Base-by-base conservation (phyloP, 202 grass and related monocot species). In the Setaria italica region DNA sequence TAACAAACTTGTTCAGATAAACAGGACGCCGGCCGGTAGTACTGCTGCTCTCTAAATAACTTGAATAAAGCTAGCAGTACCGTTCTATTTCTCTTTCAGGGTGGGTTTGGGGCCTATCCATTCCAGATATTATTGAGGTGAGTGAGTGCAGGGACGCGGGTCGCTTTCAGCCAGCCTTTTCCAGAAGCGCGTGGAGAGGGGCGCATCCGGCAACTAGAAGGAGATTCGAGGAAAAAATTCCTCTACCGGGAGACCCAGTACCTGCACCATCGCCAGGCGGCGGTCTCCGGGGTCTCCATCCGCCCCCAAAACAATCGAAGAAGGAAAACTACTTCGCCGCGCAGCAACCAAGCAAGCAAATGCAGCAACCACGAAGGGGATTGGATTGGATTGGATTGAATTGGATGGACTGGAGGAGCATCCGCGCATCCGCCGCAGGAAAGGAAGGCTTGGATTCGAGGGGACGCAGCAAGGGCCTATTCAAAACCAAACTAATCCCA, bases 91-190 rank as follows among this genome's bases (percentile, higher is more conserved):
- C 16, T 41, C 2, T 59, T 57, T 71, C 5, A 6, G 20, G 50
- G 14, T n/a, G 74, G 19, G 10, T 60, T 62, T 5, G 54, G 55
- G 15, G 9, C 11, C 11, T 59, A 46, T 46, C 4, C 21, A 33
- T 60, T 60, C 34, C 67, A 14, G 67, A 60, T n/a, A 82, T 55
- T 30, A 56, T 70, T n/a, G 50, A 30, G 66, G 53, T 5, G 51
- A 45, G 21, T 20, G 66, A 58, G 29, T 7, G 53, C 79, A 46
- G 66, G 50, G 32, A 43, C 45, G 42, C 3, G 39, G 25, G 80
- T 72, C 67, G 67, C 80, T 72, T 72, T 82, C 67, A 47, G 39
- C 53, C 53, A 74, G 48, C 29, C 71, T 74, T 82, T 82, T 58
- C 51, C 53, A 72, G 67, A 82, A 82, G 37, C 66, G 79, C 37